phyloP scores from a whole-genome alignment of 768 basidiomycete species.

The Tylopilus vinaceipallidus region DNA sequence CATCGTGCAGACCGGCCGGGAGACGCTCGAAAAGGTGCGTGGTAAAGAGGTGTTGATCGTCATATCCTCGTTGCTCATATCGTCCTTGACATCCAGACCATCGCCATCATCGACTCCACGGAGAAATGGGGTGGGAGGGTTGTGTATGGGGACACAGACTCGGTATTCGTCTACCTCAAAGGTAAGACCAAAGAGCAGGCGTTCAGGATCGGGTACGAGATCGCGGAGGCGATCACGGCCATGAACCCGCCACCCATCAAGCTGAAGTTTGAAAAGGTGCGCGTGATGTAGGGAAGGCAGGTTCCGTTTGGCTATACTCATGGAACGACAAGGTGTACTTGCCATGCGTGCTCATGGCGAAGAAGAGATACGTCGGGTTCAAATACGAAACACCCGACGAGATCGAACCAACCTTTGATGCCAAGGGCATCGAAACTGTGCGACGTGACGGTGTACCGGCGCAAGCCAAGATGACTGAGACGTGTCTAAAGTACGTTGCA shows the following conservation, averaged over 20 bases:
- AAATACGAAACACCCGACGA: constrained; percentile 89
- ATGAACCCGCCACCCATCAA: constrained; percentile 90
- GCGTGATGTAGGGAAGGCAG: background rate
- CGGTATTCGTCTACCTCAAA: constrained; percentile 85
- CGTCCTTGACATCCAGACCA: constrained; percentile 53
- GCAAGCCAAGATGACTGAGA: constrained; percentile 91
- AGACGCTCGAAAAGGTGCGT: constrained; percentile 88
- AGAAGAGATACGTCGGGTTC: constrained; percentile 98
- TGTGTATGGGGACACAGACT: constrained; percentile 98
- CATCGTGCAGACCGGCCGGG: constrained; percentile 94
- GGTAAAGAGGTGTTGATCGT: background rate
- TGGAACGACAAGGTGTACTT: constrained; percentile 73
- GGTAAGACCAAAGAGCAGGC: constrained; percentile 94
- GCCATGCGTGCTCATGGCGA: constrained; percentile 93
- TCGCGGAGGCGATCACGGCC: constrained; percentile 82
- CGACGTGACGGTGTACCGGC: constrained; percentile 89
- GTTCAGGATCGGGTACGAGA: constrained; percentile 89
- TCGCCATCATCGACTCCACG: constrained; percentile 70
- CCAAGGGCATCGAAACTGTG: constrained; percentile 97
- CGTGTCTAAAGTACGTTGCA: constrained; percentile 70
- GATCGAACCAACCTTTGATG: constrained; percentile 78
- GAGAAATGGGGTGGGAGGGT: constrained; percentile 89
- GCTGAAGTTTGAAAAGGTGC: constrained; percentile 96
- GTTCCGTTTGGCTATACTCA: background rate
- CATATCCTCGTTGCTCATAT: background rate